These are phyloP conservation scores for Lomentospora prolificans DNA, from an alignment of 2,329 filamentous ascomycete genomes.

Conservation along the genomic window DNA sequence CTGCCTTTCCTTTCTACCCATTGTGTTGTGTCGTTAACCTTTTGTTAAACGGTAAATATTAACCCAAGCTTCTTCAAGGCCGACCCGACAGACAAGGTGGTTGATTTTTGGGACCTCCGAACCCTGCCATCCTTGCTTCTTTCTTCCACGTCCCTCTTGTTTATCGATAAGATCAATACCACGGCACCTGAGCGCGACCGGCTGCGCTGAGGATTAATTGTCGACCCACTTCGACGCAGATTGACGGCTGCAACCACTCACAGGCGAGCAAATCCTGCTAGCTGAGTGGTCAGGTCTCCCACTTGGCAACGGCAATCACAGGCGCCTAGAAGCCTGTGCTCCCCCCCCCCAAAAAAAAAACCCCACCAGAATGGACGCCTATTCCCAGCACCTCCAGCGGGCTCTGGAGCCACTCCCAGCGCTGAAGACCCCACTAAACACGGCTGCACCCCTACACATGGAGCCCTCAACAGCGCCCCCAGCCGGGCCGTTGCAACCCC, in stretches of 20 bases:
- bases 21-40: background rate
- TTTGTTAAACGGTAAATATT: background rate
- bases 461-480: background rate
- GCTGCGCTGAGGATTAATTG: background rate
- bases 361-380: conserved; percentile 1
- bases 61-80: background rate
- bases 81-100: too few relatives aligned
- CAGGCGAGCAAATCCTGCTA: background rate
- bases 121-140: background rate
- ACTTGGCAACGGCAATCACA: background rate
- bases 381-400: background rate
- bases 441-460: background rate
- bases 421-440: background rate
- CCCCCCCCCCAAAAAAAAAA: background rate
- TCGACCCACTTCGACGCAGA: background rate
- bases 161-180: conserved; percentile 5
- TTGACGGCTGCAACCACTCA: background rate
- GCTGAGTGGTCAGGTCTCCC: background rate
- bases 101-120: too few relatives aligned
- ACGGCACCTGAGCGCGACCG: background rate
- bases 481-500: conserved; percentile 12
- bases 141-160: background rate
- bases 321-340: background rate
- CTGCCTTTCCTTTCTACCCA: conserved; percentile 1
- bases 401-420: background rate